Evolutionary conservation across 2,329 filamentous ascomycete species (phyloP).

Genomic region (Mariannaea sp.): DNA sequence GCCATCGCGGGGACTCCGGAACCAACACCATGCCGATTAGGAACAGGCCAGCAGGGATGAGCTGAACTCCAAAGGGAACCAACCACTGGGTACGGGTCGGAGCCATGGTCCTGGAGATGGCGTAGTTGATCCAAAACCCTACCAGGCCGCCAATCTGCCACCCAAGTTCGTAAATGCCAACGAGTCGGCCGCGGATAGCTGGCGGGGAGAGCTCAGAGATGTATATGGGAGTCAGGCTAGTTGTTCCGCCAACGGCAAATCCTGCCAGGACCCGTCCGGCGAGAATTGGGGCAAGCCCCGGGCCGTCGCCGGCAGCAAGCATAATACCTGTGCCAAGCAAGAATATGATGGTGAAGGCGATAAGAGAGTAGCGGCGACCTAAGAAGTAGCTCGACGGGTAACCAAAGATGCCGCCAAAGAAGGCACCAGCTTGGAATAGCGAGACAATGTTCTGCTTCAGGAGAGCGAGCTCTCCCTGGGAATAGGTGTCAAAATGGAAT

Average conservation of each 20-base stretch:
- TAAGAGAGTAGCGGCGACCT: slow-evolving; percentile 42
- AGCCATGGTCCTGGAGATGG: no score
- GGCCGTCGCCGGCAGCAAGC: slow-evolving; percentile 57
- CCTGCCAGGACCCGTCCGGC: slow-evolving; percentile 57
- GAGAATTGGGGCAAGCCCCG: slow-evolving; percentile 54
- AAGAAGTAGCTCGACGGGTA: slow-evolving; percentile 46
- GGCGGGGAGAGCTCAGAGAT: slow-evolving; percentile 54
- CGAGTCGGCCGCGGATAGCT: slow-evolving; percentile 57
- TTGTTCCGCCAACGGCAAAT: slow-evolving; percentile 45
- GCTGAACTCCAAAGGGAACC: slow-evolving; percentile 58
- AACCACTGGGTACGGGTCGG: no score
- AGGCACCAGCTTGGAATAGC: slow-evolving; percentile 70
- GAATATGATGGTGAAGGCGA: slow-evolving; percentile 40
- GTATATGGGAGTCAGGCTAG: slow-evolving; percentile 54
- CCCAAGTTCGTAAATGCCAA: slow-evolving; percentile 60
- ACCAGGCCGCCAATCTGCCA: slow-evolving; percentile 57
- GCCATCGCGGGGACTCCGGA: slow-evolving; percentile 63
- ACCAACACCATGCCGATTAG: slow-evolving; percentile 54
- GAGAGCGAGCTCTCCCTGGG: slow-evolving; percentile 49
- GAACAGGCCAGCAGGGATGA: slow-evolving; percentile 59
- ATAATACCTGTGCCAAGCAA: slow-evolving; percentile 57
- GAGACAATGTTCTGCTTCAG: slow-evolving; percentile 69
- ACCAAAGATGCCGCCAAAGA: slow-evolving; percentile 67
- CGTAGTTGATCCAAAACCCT: slow-evolving; percentile 59
- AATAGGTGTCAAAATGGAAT: slow-evolving; percentile 58